A percentile compares a stretch with the other conserved stretches of the same genome.
These are phyloP conservation scores for Hypoxylon rickii DNA, from an alignment of 495 filamentous ascomycete species.

Conservation along the genomic window DNA sequence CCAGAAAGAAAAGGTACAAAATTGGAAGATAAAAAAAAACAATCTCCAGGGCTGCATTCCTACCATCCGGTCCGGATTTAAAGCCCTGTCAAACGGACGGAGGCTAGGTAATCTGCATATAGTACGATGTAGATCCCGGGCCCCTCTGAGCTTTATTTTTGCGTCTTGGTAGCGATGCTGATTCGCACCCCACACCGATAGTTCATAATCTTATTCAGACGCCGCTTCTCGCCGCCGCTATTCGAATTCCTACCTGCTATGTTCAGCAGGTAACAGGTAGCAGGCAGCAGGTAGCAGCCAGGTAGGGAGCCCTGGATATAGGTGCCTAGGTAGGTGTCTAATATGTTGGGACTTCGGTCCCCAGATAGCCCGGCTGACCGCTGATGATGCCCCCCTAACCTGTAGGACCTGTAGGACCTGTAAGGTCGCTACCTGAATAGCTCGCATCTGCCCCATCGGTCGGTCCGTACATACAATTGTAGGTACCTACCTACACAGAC, in stretches of 20 bases:
- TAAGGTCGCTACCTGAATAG: no score
- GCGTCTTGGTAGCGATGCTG: slow-evolving; percentile 23
- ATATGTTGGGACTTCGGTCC: not conserved
- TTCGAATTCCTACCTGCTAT: slow-evolving; percentile 6
- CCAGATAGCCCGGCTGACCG: slow-evolving; percentile 26
- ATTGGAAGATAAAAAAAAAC: no score
- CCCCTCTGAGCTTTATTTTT: slow-evolving; percentile 19
- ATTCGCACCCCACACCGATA: slow-evolving; percentile 33
- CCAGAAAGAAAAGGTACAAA: no score
- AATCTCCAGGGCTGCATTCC: not conserved
- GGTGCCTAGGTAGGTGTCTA: not conserved
- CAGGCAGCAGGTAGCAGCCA: no score
- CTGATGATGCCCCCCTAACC: slow-evolving; percentile 4
- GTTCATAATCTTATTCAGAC: slow-evolving; percentile 39
- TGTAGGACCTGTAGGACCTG: no score
- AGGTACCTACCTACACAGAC: no score
- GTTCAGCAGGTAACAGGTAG: no score
- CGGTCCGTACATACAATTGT: no score
- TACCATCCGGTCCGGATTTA: slow-evolving; percentile 7
- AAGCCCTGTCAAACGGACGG: slow-evolving; percentile 8
- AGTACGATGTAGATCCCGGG: slow-evolving; percentile 15
- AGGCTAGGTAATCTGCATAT: slow-evolving; percentile 9
- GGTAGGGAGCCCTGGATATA: no score
- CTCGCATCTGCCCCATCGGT: not conserved
- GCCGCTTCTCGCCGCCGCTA: slow-evolving; percentile 29